These are phyloP conservation scores for Plasmopara viticola DNA, from an alignment of 352 stramenopile species.

Conservation along the genomic window DNA sequence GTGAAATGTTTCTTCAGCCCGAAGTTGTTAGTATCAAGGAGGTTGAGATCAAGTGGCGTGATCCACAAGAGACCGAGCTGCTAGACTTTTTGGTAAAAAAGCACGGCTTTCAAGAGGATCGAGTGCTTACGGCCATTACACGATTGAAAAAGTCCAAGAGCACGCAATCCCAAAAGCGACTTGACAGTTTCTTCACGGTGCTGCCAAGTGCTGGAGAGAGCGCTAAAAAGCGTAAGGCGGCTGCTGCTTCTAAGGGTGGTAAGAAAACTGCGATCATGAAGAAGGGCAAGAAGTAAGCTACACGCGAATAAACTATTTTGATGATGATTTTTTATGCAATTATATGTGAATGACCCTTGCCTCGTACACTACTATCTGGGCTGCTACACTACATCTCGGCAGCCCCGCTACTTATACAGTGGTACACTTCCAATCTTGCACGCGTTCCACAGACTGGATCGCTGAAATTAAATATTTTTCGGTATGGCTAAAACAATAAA, in stretches of 20 bases:
- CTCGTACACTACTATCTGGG: constrained; percentile 12
- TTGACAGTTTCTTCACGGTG: constrained; percentile 96
- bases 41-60: constrained; percentile 92
- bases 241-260: constrained; percentile 28
- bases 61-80: constrained; percentile 87
- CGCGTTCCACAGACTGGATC: too few species aligned
- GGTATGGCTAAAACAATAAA: constrained; percentile 22
- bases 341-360: too few species aligned
- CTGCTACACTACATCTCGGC: constrained; percentile 6
- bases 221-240: constrained; percentile 59
- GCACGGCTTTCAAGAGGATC: constrained; percentile 93
- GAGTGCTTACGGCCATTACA: constrained; percentile 91
- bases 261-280: constrained; percentile 34
- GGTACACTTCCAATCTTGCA: not conserved
- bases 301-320: too few species aligned
- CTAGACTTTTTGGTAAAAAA: constrained; percentile 94
- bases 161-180: constrained; percentile 92
- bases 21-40: constrained; percentile 58
- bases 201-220: constrained; percentile 35
- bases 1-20: constrained; percentile 89
- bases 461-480: too few species aligned
- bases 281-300: constrained; percentile 55
- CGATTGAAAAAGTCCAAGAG: constrained; percentile 95
- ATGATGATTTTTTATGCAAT: too few species aligned
- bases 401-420: constrained; percentile 6